Conservation (phyloP, 306 rosid genomes). For the Rubus idaeus region DNA sequence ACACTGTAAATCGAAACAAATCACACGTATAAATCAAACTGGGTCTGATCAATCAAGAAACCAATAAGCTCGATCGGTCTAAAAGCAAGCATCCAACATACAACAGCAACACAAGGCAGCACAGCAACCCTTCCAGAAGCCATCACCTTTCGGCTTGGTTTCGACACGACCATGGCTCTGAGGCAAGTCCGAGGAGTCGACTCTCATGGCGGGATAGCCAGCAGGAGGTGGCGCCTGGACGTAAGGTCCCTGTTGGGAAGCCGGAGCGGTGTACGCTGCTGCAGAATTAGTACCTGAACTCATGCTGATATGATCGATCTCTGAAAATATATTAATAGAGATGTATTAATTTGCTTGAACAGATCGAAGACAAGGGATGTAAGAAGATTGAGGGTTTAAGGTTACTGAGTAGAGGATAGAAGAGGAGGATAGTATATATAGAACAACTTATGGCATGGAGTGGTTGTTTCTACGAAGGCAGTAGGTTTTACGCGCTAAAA, state of each 20-base stretch:
- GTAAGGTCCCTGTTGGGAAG: constrained; percentile 32
- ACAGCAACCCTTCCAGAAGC: constrained; percentile 87
- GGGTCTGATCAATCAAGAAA: background rate
- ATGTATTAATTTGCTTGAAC: too few relatives aligned
- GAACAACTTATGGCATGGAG: too few relatives aligned
- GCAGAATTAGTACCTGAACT: background rate
- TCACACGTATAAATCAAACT: background rate
- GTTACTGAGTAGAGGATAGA: too few relatives aligned
- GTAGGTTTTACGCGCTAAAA: too few relatives aligned
- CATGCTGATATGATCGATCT: background rate
- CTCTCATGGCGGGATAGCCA: constrained; percentile 69
- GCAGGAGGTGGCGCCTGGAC: constrained; percentile 52
- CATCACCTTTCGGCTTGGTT: constrained; percentile 72
- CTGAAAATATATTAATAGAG: background rate
- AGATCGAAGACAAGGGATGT: too few relatives aligned
- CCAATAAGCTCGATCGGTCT: background rate
- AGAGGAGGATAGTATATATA: too few relatives aligned
- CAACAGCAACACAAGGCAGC: constrained; percentile 85
- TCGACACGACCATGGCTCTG: constrained; percentile 17
- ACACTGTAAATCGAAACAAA: background rate
- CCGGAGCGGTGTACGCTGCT: constrained; percentile 35
- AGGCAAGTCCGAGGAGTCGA: constrained; percentile 2
- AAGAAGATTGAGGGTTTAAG: too few relatives aligned
- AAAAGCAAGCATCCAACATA: constrained; percentile 71
- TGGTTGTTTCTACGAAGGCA: too few relatives aligned